Base-by-base conservation (phyloP, 2,329 filamentous ascomycete species). In the Thelonectria blattea region DNA sequence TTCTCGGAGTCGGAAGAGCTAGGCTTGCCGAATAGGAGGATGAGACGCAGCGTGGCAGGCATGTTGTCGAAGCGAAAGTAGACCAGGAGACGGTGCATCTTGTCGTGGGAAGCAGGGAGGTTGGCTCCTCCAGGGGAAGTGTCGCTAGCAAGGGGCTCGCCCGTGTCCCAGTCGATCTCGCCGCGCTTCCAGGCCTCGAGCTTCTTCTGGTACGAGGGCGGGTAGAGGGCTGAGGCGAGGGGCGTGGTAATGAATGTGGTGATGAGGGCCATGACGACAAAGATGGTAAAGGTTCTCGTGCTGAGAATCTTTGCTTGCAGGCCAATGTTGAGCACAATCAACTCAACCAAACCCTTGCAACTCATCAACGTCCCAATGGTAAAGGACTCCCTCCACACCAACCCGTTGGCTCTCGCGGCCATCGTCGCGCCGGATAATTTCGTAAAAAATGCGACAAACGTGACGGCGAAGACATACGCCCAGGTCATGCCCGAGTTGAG, bases 331-430 rank as follows among this genome's bases (percentile, higher is more conserved):
- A 62, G 76, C 15, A 97, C 93, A 74, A 97, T 97, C 56, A 97
- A 79, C 76, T 97, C 93, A 0, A 97, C 93, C 9, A 97, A 81
- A 68, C 93, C 94, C 76, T 98, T 98, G 77, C 93, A 98, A 76
- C 91, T 95, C 93, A 97, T 98, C 71, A 97, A 77, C 18, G 89
- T 87, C 12, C 93, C 93, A 66, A 97, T 94, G 2, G 91, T 88
- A 42, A 95, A 86, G 58, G 90, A 93, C 74, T 97, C 93, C 60
- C 93, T 85, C 93, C 93, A 97, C 14, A 64, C 62, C 58, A 97
- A 80, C n/a, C 90, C 91, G 3, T 56, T 58, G 12, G 86, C 72
- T 51, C 87, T 85, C 1, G 93, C 93, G 5, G 92, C 92, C 4
- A 96, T 60, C 0, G 92, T 89, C 14, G 91, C 92, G 43, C 93